Conservation (phyloP, 306 rosid genomes). For the Prunus davidiana region DNA sequence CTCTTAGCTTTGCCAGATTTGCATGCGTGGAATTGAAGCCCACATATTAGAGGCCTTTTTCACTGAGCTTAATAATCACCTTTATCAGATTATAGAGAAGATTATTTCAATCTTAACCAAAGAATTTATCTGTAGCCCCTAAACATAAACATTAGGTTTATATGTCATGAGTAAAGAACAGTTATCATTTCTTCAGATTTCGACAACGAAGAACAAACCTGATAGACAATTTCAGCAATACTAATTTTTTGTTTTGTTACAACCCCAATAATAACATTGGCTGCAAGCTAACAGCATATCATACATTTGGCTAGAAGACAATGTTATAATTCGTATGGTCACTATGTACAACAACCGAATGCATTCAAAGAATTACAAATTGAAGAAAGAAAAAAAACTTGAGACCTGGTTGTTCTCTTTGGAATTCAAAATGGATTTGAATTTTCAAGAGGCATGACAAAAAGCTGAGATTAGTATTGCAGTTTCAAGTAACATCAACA, state of each 20-base stretch:
- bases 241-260: not conserved
- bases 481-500: conserved; percentile 27
- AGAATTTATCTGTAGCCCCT: no score
- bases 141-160: not conserved
- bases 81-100: no score
- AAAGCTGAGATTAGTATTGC: conserved; percentile 29
- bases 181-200: not conserved
- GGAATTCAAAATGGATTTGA: conserved; percentile 43
- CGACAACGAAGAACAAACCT: not conserved
- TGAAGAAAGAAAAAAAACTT: conserved; percentile 13
- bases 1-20: no score
- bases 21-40: no score
- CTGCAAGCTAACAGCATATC: conserved; percentile 19
- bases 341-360: conserved; percentile 76
- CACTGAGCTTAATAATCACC: no score
- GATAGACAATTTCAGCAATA: conserved; percentile 4
- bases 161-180: not conserved
- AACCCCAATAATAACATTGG: not conserved
- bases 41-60: no score
- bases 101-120: no score
- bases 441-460: conserved; percentile 13
- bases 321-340: conserved; percentile 52
- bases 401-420: conserved; percentile 31
- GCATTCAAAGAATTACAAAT: conserved; percentile 65
- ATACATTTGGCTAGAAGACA: conserved; percentile 23